These are phyloP conservation scores for Aureobasidium zeae DNA, from an alignment of 2,329 filamentous ascomycete species.

Conservation along the genomic window DNA sequence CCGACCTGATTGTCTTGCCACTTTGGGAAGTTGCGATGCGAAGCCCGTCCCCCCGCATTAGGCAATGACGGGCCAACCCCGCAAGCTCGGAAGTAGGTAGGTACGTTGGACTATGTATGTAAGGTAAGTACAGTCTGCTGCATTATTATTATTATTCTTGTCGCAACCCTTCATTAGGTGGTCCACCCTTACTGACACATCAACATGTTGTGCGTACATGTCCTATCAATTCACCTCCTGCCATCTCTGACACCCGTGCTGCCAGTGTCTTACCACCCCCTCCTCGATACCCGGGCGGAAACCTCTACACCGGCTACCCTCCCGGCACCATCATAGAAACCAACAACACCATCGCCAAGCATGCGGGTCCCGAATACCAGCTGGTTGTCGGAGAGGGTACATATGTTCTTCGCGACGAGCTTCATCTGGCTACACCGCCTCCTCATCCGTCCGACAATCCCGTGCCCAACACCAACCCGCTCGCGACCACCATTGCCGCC, in stretches of 20 bases:
- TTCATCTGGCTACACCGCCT: constrained; percentile 86
- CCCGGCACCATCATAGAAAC: constrained; percentile 78
- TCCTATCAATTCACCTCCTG: too few species aligned
- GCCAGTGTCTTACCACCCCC: constrained; percentile 71
- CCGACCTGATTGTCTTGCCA: too few species aligned
- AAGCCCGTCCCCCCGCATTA: too few species aligned
- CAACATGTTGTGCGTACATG: background rate
- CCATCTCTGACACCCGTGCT: background rate
- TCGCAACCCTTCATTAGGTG: too few species aligned
- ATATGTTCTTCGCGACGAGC: constrained; percentile 81
- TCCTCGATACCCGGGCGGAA: constrained; percentile 71
- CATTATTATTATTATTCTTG: too few species aligned
- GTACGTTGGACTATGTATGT: too few species aligned
- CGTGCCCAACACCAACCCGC: constrained; percentile 76
- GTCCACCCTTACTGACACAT: too few species aligned
- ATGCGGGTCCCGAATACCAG: constrained; percentile 73
- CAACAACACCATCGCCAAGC: constrained; percentile 77
- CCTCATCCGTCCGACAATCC: constrained; percentile 92
- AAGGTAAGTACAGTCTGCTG: too few species aligned
- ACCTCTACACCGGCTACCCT: constrained; percentile 55
- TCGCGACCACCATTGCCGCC: constrained; percentile 76
- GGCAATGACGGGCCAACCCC: too few species aligned
- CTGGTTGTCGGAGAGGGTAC: constrained; percentile 92
- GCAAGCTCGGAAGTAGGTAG: too few species aligned
- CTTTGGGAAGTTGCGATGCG: too few species aligned